Base-by-base conservation (phyloP, 2,329 filamentous ascomycete genomes). In the Graphilbum ipis-grandicollis region DNA sequence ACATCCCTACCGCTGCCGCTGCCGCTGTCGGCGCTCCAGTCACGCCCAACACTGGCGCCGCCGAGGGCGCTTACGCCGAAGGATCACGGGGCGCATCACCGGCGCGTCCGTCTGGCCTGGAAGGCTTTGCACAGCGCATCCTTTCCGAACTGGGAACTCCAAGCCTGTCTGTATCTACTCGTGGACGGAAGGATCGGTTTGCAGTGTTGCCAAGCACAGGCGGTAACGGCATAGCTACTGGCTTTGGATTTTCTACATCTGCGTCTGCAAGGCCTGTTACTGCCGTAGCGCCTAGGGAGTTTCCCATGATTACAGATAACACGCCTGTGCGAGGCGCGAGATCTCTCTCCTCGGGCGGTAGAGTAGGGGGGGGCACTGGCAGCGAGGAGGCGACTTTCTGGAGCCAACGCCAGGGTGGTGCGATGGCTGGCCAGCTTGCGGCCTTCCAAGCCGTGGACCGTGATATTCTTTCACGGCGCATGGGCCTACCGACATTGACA, bases 391-490 rank as follows among this genome's bases (percentile, higher is more conserved):
- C n/a, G 47, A 46, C 7, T 41, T 45, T 13, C 13, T 39, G 46
- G 7, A 44, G 42, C 14, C 48, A 53, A 6, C 46, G 43, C 9
- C 43, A 46, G 13, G 54, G 55, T 25, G 51, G 53, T 12, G 48
- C 57, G 3, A 54, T 65, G 3, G 56, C 58, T 10, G 67, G 62
- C 42, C 71, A 76, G 46, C 59, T 61, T 30, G 68, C 68, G 9
- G 70, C 69, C 1, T 77, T 75, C 52, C 65, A 70, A n/a, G 71
- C 70, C 2, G 60, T 75, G 18, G 73, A 78, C 39, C 71, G 76
- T 48, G 67, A 64, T 34, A 75, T 76, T 33, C 57, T 78, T 1
- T 60, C 66, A 0, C 58, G 63, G 35, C 65, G 60, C 39, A 61
- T 78, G 2, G 64, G 65, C 3, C 49, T 73, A 13, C 26, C 26